phyloP scores from a whole-genome alignment of 176 grass and related monocot genomes.

The Triticum dicoccoides region DNA sequence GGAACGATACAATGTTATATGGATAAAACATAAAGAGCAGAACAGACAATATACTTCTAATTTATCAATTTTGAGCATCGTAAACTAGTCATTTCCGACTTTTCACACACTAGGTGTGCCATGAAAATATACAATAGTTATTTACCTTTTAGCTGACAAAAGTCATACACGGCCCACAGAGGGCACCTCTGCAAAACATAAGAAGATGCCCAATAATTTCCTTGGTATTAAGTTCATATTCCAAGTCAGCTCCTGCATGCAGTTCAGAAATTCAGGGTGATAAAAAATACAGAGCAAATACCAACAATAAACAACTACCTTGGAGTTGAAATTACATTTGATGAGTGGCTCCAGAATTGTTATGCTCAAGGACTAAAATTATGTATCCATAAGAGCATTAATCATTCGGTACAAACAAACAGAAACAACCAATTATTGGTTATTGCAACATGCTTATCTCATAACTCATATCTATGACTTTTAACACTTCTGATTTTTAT shows the following conservation, averaged over 20 bases:
- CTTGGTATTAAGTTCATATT: neutral
- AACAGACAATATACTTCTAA: neutral
- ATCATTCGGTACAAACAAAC: no score
- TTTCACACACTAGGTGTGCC: neutral
- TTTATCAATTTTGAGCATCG: neutral
- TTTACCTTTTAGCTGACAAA: slow-evolving; percentile 71
- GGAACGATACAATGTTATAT: neutral
- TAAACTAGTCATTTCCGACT: neutral
- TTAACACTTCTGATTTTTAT: no score
- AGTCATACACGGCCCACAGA: slow-evolving; percentile 62
- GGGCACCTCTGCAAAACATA: slow-evolving; percentile 52
- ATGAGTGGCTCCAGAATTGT: no score
- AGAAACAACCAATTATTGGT: no score
- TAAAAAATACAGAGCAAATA: no score
- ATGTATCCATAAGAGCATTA: no score
- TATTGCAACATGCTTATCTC: no score
- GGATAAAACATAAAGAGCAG: neutral
- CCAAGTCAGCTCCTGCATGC: neutral
- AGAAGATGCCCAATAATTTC: slow-evolving; percentile 8
- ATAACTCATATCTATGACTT: no score
- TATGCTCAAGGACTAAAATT: no score
- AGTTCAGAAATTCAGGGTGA: no score
- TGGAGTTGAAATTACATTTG: neutral
- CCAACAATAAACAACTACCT: neutral
- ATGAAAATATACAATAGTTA: neutral